Evolutionary conservation across 2,329 filamentous ascomycete genomes (phyloP), one percentile per base, ranked within the genome.

Genomic region (Trichoderma simmonsii): DNA sequence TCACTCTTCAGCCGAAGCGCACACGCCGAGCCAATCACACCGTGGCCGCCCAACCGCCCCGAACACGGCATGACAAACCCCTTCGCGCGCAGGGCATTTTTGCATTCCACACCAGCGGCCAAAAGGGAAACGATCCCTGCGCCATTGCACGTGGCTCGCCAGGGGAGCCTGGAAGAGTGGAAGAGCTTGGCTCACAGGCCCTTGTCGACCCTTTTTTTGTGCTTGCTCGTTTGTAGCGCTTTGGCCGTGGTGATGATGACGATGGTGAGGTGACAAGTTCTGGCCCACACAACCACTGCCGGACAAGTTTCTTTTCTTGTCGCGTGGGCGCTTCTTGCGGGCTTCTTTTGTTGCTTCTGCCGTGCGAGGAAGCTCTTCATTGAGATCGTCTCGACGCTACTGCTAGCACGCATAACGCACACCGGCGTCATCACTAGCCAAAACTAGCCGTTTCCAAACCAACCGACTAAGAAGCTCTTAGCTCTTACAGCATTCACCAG

Each of bases 1-100:
- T 74, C 72, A 74, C 36, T 61, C 71, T 73, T 73, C 60, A 73
- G 73, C 73, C 72, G 67, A 64, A 34, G 54, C 59, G 34, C 54
- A 28, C 24, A 36, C 21, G 59, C 34, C 39, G 43, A 56, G 54
- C 56, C 66, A 71, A 74, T 72, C 70, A 72, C 54, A 18, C 63
- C 51, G n/a, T 57, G 14, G 43, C 57, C 56, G 48, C 24, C 34
- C 18, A 32, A 39, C 39, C 39, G 26, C 43, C 60, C 60, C 36
- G 43, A 54, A 54, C 59, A 54, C 61, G 28, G 51, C 59, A 32
- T 11, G 57, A 60, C 39, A 66, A 43, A 61, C 62, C 56, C 36
- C 39, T 36, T 34, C 21, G 34, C 30, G 21, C 51, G 64, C 51
- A 59, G 48, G 54, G 28, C 61, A 59, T 71, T 60, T 21, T 43